phyloP scores from a whole-genome alignment of 345 rosid genomes.

The Turritis glabra region DNA sequence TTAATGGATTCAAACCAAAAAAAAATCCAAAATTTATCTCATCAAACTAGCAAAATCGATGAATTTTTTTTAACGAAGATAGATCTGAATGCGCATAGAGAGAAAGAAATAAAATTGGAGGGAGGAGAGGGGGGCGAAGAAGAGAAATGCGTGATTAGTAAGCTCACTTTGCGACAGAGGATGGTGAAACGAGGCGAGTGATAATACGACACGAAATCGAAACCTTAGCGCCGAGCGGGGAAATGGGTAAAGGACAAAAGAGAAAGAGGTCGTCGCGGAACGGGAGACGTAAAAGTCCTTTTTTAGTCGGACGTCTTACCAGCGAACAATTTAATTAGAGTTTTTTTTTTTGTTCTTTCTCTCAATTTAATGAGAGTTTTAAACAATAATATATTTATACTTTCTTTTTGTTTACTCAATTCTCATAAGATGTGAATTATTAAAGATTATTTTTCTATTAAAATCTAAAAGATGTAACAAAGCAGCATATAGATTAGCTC shows the following conservation, averaged over 20 bases:
- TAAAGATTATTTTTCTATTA: no score
- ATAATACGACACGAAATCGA: constrained; percentile 10
- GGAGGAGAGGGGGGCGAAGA: background rate
- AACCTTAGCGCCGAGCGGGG: constrained; percentile 9
- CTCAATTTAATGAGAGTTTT: no score
- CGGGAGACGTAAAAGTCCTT: background rate
- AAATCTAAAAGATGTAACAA: no score
- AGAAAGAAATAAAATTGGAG: background rate
- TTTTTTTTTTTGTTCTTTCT: no score
- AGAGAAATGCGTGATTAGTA: background rate
- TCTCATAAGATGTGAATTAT: no score
- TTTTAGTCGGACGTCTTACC: background rate
- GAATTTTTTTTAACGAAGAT: background rate
- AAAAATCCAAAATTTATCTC: background rate
- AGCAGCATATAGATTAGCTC: no score
- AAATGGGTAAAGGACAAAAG: constrained; percentile 28
- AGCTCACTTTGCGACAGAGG: background rate
- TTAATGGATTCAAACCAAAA: background rate
- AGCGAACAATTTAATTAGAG: background rate
- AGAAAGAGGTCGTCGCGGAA: background rate
- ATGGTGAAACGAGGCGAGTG: constrained; percentile 16
- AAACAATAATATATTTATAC: no score
- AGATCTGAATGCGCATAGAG: constrained; percentile 30
- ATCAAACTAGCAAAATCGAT: background rate
- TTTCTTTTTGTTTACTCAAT: no score